These are phyloP conservation scores for Candolleomyces aberdarensis DNA, from an alignment of 768 basidiomycete genomes.

Conservation along the genomic window DNA sequence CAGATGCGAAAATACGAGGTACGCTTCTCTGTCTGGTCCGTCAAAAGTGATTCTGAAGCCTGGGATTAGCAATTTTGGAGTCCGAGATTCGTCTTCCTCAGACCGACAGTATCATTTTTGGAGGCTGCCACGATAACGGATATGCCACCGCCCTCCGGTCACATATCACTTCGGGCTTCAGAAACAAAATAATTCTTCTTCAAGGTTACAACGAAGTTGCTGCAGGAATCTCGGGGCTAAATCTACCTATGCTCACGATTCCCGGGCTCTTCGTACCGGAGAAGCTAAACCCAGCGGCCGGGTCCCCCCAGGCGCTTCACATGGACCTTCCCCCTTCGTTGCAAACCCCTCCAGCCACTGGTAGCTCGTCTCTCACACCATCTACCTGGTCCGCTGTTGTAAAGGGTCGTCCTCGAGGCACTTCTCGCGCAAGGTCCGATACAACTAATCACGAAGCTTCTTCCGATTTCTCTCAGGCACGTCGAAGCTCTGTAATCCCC, in stretches of 20 bases:
- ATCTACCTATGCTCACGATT: slow-evolving; percentile 23
- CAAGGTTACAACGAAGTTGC: slow-evolving; percentile 62
- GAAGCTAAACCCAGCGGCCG: not conserved
- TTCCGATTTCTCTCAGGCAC: not conserved
- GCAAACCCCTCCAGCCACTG: not conserved
- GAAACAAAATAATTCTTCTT: slow-evolving; percentile 61
- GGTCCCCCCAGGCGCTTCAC: not conserved
- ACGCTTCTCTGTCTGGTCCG: not conserved
- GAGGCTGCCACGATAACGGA: slow-evolving; percentile 41
- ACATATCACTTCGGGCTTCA: slow-evolving; percentile 62
- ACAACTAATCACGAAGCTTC: not conserved
- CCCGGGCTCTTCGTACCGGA: not conserved
- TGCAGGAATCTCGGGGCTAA: slow-evolving; percentile 53
- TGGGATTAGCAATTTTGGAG: slow-evolving; percentile 44
- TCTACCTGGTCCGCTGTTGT: not conserved
- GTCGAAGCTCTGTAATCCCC: not conserved
- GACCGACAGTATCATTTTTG: slow-evolving; percentile 64
- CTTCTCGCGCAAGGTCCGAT: not conserved
- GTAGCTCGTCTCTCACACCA: not conserved
- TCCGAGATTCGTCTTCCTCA: slow-evolving; percentile 62
- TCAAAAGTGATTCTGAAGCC: not conserved
- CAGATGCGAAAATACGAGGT: slow-evolving; percentile 77
- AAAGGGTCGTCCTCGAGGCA: not conserved
- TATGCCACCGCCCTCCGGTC: slow-evolving; percentile 60
- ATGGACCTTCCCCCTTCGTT: not conserved